These are phyloP conservation scores for Pythium plurisporium DNA, from an alignment of 352 stramenopile species.

Conservation along the genomic window DNA sequence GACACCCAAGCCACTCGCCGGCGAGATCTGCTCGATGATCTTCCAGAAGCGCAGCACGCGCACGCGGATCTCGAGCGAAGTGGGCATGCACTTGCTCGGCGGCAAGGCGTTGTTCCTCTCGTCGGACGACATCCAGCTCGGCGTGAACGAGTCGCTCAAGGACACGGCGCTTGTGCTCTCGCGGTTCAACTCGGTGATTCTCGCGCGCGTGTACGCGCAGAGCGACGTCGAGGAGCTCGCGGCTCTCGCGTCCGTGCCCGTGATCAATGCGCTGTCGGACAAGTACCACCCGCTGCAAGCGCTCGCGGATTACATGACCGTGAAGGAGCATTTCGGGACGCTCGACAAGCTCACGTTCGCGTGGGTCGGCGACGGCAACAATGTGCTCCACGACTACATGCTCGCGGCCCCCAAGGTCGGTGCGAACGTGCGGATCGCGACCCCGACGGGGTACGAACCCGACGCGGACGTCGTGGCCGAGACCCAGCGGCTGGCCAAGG, in stretches of 20 bases:
- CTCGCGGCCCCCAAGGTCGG: slow-evolving; percentile 86
- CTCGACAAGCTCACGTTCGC: slow-evolving; percentile 91
- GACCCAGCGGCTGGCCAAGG: slow-evolving; percentile 81
- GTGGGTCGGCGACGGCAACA: slow-evolving; percentile 99
- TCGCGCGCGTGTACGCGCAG: slow-evolving; percentile 95
- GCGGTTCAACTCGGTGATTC: slow-evolving; percentile 95
- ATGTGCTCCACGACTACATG: slow-evolving; percentile 97
- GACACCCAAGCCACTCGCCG: slow-evolving; percentile 55
- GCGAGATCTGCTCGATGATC: slow-evolving; percentile 90
- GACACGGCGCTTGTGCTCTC: slow-evolving; percentile 85
- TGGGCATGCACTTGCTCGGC: slow-evolving; percentile 95
- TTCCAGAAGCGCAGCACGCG: slow-evolving; percentile 93
- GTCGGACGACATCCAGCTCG: slow-evolving; percentile 97
- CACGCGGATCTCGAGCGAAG: slow-evolving; percentile 93
- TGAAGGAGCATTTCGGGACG: slow-evolving; percentile 90
- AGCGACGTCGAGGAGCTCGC: slow-evolving; percentile 86
- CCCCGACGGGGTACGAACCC: slow-evolving; percentile 90
- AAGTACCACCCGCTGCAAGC: slow-evolving; percentile 98
- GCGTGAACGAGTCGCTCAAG: slow-evolving; percentile 96
- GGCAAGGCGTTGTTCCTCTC: slow-evolving; percentile 96
- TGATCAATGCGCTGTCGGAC: slow-evolving; percentile 98
- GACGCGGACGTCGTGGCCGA: slow-evolving; percentile 88
- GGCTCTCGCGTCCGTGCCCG: slow-evolving; percentile 88
- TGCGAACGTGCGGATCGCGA: slow-evolving; percentile 94
- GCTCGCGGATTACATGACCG: slow-evolving; percentile 96